Percentiles rank a stretch among this genome's conserved stretches.
These are phyloP conservation scores for Ganoderma leucocontextum DNA, from an alignment of 1,284 basidiomycete species.

Conservation along the genomic window DNA sequence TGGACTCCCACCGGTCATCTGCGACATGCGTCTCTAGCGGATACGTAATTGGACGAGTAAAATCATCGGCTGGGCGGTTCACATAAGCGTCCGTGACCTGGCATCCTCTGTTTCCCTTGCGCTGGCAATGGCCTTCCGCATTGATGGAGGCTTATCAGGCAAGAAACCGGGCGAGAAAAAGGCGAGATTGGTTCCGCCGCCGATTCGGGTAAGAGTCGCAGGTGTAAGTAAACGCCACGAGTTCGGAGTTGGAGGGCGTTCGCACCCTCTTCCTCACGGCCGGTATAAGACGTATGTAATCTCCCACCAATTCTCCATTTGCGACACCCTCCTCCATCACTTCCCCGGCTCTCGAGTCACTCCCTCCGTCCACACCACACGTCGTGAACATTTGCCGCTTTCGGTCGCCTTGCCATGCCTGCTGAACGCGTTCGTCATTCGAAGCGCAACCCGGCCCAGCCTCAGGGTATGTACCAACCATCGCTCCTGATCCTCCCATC, in stretches of 20 bases:
- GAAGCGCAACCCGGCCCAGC: constrained; percentile 51
- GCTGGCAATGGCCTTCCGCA: constrained; percentile 19
- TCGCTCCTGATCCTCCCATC: constrained; percentile 18
- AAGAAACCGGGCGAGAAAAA: constrained; percentile 21
- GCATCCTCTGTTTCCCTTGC: constrained; percentile 18
- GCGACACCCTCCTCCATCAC: constrained; percentile 43
- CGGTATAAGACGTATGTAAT: constrained; percentile 42
- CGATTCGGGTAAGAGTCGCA: constrained; percentile 28
- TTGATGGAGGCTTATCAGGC: constrained; percentile 25
- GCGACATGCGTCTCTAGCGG: constrained; percentile 16
- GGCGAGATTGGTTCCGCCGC: constrained; percentile 32
- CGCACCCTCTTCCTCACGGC: constrained; percentile 32
- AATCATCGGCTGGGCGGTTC: constrained; percentile 26
- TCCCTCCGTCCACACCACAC: constrained; percentile 32
- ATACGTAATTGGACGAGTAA: constrained; percentile 31
- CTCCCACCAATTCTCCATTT: constrained; percentile 38
- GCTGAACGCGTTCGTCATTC: constrained; percentile 58
- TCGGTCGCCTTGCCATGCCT: constrained; percentile 53
- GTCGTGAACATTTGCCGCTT: constrained; percentile 30
- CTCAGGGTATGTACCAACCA: constrained; percentile 45
- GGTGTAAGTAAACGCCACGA: constrained; percentile 32
- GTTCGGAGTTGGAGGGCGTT: constrained; percentile 35
- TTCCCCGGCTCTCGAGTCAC: constrained; percentile 36
- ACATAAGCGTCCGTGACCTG: constrained; percentile 27
- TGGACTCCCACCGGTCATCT: constrained; percentile 18